phyloP scores from a whole-genome alignment of 1,139 yeast genomes.

The Geotrichum reessii region DNA sequence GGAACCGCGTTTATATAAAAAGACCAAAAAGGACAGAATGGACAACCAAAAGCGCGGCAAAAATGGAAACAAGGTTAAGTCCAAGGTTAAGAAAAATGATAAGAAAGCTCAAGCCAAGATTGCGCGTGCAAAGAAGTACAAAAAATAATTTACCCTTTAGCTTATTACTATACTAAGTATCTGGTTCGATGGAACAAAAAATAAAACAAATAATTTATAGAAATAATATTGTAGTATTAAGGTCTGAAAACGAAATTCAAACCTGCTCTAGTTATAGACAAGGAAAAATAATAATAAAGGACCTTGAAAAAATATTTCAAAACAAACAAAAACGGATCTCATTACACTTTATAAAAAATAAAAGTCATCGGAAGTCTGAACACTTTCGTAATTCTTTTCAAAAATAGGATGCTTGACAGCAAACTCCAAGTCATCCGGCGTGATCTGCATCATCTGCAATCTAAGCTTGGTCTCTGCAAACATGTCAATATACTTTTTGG shows the following conservation, averaged over 20 bases:
- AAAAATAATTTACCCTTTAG: constrained; percentile 40
- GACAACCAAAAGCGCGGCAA: constrained; percentile 22
- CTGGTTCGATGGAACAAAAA: too few species aligned
- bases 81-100: constrained; percentile 38
- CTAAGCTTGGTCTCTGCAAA: constrained; percentile 57
- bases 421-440: constrained; percentile 35
- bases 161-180: too few species aligned
- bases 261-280: not conserved
- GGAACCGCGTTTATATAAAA: constrained; percentile 27
- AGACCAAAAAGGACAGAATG: constrained; percentile 30
- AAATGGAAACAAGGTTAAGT: constrained; percentile 50
- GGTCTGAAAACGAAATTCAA: not conserved
- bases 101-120: constrained; percentile 15
- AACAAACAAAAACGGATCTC: not conserved
- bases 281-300: too few species aligned
- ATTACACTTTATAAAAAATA: constrained; percentile 22
- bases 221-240: not conserved
- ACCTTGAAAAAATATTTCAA: not conserved
- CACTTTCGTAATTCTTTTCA: constrained; percentile 17
- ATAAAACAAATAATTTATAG: too few species aligned
- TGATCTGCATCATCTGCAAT: constrained; percentile 59
- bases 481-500: constrained; percentile 52
- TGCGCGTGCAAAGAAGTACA: constrained; percentile 44
- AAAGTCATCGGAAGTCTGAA: constrained; percentile 28
- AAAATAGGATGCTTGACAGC: constrained; percentile 21